A percentile compares a stretch with the other conserved stretches of the same genome.
phyloP scores from a whole-genome alignment of 768 basidiomycete species.

The Tricholomella constricta region DNA sequence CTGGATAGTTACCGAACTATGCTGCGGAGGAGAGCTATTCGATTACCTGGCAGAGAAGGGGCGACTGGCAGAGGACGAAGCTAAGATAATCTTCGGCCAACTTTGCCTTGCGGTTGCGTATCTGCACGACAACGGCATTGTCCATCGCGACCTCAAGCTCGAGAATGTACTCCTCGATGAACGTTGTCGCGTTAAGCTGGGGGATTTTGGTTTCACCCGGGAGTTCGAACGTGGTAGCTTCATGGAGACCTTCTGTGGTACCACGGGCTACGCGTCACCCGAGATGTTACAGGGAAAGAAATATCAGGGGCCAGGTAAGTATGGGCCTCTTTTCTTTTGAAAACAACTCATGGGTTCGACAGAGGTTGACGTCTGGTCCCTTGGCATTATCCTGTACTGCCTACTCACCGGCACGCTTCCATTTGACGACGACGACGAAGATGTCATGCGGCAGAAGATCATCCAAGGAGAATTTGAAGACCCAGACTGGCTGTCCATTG shows the following conservation, averaged over 20 bases:
- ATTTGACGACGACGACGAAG: slow-evolving; percentile 89
- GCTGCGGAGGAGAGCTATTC: slow-evolving; percentile 95
- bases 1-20: slow-evolving; percentile 97
- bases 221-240: slow-evolving; percentile 79
- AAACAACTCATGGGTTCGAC: slow-evolving; percentile 18
- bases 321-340: background rate
- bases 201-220: slow-evolving; percentile 93
- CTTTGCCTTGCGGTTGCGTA: slow-evolving; percentile 92
- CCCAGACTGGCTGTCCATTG: slow-evolving; percentile 87
- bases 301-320: slow-evolving; percentile 86
- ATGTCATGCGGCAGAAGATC: slow-evolving; percentile 80
- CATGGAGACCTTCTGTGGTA: slow-evolving; percentile 95
- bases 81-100: slow-evolving; percentile 91
- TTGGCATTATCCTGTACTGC: slow-evolving; percentile 89
- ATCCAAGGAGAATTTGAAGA: slow-evolving; percentile 88
- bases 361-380: slow-evolving; percentile 97
- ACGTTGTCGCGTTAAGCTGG: slow-evolving; percentile 86
- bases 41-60: slow-evolving; percentile 98
- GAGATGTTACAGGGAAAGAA: slow-evolving; percentile 89
- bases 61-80: slow-evolving; percentile 80
- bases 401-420: slow-evolving; percentile 88
- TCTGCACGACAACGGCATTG: slow-evolving; percentile 89
- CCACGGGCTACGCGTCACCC: slow-evolving; percentile 90
- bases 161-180: slow-evolving; percentile 95
- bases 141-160: slow-evolving; percentile 95